Evolutionary conservation across 257 asterid genomes (phyloP).

Genomic region (Buddleja alternifolia): DNA sequence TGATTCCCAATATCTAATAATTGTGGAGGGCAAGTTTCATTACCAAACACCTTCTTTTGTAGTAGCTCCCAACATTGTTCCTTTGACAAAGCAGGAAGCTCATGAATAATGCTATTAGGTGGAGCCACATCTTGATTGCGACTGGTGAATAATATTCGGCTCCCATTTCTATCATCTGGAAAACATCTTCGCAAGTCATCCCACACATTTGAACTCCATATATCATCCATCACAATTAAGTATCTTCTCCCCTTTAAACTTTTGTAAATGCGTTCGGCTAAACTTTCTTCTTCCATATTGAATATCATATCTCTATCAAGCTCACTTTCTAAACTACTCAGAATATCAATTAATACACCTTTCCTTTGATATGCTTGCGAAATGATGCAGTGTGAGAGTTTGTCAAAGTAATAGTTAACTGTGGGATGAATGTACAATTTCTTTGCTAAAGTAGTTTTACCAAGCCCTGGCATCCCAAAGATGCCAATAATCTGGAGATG

Average conservation of each 20-base stretch:
- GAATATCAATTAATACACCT: constrained; percentile 22
- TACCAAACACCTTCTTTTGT: constrained; percentile 22
- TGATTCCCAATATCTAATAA: neutral
- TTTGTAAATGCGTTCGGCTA: constrained; percentile 18
- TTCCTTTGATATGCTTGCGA: constrained; percentile 25
- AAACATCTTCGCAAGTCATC: neutral
- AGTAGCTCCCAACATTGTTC: constrained; percentile 30
- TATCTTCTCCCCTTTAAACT: constrained; percentile 26
- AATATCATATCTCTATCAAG: neutral
- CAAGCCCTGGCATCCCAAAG: constrained; percentile 35
- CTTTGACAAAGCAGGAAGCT: neutral
- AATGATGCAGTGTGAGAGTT: constrained; percentile 11
- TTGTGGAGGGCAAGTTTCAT: constrained; percentile 22
- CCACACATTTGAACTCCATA: constrained; percentile 34
- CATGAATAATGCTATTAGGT: neutral
- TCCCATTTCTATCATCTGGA: constrained; percentile 27
- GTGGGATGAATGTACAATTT: constrained; percentile 20
- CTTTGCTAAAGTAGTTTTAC: constrained; percentile 37
- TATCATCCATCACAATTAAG: constrained; percentile 35
- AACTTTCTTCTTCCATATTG: constrained; percentile 1
- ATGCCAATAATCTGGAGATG: constrained; percentile 19
- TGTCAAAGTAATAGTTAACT: constrained; percentile 24
- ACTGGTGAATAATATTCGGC: constrained; percentile 35
- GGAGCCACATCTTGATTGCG: constrained; percentile 10
- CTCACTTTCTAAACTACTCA: constrained; percentile 3